phyloP scores from a whole-genome alignment of 2,329 filamentous ascomycete species.

The Botrytis medusae region DNA sequence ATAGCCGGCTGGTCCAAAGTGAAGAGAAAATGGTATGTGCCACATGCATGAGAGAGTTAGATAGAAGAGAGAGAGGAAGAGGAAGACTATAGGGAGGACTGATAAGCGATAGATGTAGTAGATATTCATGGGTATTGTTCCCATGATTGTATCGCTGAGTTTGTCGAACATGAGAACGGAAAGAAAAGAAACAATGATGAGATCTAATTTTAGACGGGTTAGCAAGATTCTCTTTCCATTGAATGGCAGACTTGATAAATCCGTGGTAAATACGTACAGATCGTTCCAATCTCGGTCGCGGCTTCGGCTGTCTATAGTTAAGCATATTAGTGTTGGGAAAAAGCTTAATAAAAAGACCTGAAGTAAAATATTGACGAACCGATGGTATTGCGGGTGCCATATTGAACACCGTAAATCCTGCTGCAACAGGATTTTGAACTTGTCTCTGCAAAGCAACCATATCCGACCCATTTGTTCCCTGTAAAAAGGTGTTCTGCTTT shows the following conservation, averaged over 20 bases:
- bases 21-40: constrained; percentile 27
- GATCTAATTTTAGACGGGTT: constrained; percentile 9
- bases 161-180: constrained; percentile 29
- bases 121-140: constrained; percentile 22
- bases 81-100: constrained; percentile 24
- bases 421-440: constrained; percentile 22
- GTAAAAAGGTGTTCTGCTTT: constrained; percentile 24
- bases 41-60: constrained; percentile 27
- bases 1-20: constrained; percentile 27
- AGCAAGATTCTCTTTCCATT: background rate
- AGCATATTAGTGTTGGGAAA: background rate
- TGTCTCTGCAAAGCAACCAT: constrained; percentile 25
- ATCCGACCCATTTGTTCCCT: constrained; percentile 18
- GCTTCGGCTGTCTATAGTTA: constrained; percentile 25
- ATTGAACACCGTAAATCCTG: constrained; percentile 24
- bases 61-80: constrained; percentile 28
- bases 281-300: constrained; percentile 30
- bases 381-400: constrained; percentile 26
- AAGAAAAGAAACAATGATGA: constrained; percentile 30
- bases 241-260: too few relatives aligned
- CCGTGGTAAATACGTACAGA: constrained; percentile 22
- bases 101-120: constrained; percentile 28
- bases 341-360: background rate
- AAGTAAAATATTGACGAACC: background rate
- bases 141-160: constrained; percentile 29